phyloP scores from a whole-genome alignment of 805 yeast genomes.

The Yarrowia sp. region DNA sequence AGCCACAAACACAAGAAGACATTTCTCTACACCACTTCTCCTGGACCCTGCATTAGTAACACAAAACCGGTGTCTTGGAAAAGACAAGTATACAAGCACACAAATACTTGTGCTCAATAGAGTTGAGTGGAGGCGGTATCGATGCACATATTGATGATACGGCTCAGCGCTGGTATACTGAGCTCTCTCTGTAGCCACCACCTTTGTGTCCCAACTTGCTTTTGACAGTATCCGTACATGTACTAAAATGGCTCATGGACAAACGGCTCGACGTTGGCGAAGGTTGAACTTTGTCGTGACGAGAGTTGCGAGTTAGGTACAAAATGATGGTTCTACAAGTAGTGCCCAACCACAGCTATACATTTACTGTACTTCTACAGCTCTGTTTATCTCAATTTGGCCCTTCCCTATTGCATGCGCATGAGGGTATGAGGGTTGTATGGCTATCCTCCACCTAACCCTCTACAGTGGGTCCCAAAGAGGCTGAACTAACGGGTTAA shows the following conservation, averaged over 20 bases:
- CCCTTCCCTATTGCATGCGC: background rate
- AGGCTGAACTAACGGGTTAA: background rate
- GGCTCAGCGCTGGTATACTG: no score
- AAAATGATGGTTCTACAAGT: background rate
- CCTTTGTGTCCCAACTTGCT: background rate
- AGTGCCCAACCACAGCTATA: no score
- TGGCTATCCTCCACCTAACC: conserved; percentile 4
- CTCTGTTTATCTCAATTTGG: no score
- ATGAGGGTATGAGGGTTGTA: background rate
- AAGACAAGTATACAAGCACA: background rate
- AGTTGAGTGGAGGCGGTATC: background rate
- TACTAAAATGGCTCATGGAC: conserved; percentile 1
- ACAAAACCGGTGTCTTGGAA: background rate
- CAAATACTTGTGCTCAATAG: background rate
- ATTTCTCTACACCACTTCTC: background rate
- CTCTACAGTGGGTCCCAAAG: background rate
- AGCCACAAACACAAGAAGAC: no score
- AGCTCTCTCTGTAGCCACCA: no score
- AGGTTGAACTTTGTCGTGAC: background rate
- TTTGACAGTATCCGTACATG: background rate
- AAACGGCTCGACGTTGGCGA: background rate
- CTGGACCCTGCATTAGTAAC: conserved; percentile 10
- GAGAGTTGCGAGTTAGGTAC: background rate
- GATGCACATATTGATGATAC: background rate
- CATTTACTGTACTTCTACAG: no score